These are phyloP conservation scores for Pisolithus microcarpus DNA, from an alignment of 768 basidiomycete genomes.

Conservation along the genomic window DNA sequence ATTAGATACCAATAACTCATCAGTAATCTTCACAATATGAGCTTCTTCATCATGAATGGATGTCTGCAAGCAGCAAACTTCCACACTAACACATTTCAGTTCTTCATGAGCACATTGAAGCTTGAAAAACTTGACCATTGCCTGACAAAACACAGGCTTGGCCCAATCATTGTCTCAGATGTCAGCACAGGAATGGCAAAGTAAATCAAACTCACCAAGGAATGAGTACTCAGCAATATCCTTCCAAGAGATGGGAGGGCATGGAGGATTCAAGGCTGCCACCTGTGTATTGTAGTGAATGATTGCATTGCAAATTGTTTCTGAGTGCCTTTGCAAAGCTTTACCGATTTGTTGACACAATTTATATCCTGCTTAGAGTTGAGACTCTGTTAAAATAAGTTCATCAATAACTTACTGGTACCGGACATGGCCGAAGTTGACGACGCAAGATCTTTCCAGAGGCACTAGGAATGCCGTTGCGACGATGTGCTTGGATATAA, in stretches of 20 bases:
- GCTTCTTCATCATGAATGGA: no score
- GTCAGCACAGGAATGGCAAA: neutral
- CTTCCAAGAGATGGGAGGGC: neutral
- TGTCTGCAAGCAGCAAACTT: no score
- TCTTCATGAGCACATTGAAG: slow-evolving; percentile 21
- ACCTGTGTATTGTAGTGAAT: neutral
- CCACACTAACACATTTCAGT: slow-evolving; percentile 19
- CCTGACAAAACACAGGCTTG: slow-evolving; percentile 9
- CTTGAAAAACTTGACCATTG: slow-evolving; percentile 18
- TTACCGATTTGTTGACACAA: no score
- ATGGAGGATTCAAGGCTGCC: neutral
- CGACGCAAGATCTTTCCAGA: slow-evolving; percentile 84
- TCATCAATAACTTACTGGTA: no score
- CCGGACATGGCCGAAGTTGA: no score
- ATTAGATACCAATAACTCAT: no score
- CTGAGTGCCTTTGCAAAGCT: no score
- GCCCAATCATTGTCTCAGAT: slow-evolving; percentile 4
- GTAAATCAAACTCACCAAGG: slow-evolving; percentile 4
- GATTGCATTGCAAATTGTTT: neutral
- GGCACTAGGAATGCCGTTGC: slow-evolving; percentile 38
- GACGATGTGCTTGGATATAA: neutral
- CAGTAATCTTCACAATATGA: no score
- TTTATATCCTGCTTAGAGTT: no score
- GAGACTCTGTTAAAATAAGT: no score
- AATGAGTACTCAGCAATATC: slow-evolving; percentile 4